Evolutionary conservation across 768 basidiomycete genomes (phyloP).

Genomic region (Macrolepiota albuminosa): DNA sequence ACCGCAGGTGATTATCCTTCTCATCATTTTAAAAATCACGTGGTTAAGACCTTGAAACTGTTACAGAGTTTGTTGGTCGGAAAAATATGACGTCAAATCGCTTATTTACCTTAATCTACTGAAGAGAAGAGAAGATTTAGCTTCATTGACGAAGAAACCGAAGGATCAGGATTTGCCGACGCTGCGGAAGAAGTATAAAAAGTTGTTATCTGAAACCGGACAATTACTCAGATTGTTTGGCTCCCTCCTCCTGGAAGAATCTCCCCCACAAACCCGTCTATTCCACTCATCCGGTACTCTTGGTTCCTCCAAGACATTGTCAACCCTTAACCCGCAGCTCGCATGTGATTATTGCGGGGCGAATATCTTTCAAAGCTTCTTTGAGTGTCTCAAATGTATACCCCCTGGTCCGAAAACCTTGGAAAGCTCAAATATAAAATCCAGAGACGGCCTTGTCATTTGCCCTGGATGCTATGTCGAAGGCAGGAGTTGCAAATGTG

Average conservation of each 20-base stretch:
- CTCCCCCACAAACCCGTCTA: conserved; percentile 18
- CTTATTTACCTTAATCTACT: conserved; percentile 54
- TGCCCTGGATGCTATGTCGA: conserved; percentile 78
- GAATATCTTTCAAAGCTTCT: conserved; percentile 80
- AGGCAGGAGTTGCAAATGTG: conserved; percentile 66
- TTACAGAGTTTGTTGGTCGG: conserved; percentile 69
- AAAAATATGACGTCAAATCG: conserved; percentile 72
- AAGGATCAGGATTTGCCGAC: neutral
- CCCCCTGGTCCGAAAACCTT: neutral
- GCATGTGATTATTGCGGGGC: conserved; percentile 76
- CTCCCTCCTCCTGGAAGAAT: conserved; percentile 48
- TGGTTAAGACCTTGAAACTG: neutral
- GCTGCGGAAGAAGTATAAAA: neutral
- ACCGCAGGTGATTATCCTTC: conserved; percentile 52
- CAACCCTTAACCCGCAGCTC: conserved; percentile 24
- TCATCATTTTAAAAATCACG: neutral
- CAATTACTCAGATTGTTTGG: conserved; percentile 43
- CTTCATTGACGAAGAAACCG: neutral
- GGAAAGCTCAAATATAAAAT: conserved; percentile 5
- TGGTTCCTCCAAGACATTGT: neutral
- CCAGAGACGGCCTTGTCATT: conserved; percentile 44
- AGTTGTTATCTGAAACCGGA: conserved; percentile 22
- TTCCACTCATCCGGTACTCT: conserved; percentile 13
- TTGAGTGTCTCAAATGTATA: conserved; percentile 58
- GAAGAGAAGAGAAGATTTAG: conserved; percentile 11